Base-by-base conservation (phyloP, 1,284 basidiomycete species). In the Anthracocystis walkeri region DNA sequence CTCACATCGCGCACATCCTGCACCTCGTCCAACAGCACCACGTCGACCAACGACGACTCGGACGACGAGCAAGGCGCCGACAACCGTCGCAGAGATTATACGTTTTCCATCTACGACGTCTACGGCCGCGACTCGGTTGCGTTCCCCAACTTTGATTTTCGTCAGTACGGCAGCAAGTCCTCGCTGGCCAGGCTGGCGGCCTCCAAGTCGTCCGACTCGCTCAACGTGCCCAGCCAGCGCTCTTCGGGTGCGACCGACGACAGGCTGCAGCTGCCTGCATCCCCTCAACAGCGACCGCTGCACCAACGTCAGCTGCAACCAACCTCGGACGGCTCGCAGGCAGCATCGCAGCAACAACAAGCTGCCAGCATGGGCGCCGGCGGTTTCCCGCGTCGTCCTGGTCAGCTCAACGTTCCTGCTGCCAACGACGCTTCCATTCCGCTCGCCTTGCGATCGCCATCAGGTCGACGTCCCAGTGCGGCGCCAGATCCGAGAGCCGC, bases 111-210 rank as follows among this genome's bases (percentile, higher is more conserved):
- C 58, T 82, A 82, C 78, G 81, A 82, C 51, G 74, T 82, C 35
- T 82, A 82, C 52, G 81, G 81, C 11, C 71, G 81, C 11, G 81
- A 82, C 57, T 81, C 79, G 57, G 81, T 82, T 7, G 81, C 81
- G 11, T 82, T 82, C 42, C 81, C 81, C 40, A 81, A 82, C 65
- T 82, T 82, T 61, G 67, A 77, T 59, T 75, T 80, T 51, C 67
- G 64, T 21, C 57, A 69, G 52, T 54, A 67, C 65, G 65, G 65
- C 25, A 76, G 72, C 66, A 69, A 75, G 49, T 66, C 72, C 6
- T 69, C 72, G 41, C 58, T 72, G 20, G 42, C 61, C 48, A 72
- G 60, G 56, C 58, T 76, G 6, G 69, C 69, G 11, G 65, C 56
- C 11, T 76, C 74, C 25, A 59, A 49, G 46, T 76, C 69, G n/a